These are phyloP conservation scores for Aspergillus kassunensis DNA, from an alignment of 495 filamentous ascomycete genomes.

Conservation along the genomic window DNA sequence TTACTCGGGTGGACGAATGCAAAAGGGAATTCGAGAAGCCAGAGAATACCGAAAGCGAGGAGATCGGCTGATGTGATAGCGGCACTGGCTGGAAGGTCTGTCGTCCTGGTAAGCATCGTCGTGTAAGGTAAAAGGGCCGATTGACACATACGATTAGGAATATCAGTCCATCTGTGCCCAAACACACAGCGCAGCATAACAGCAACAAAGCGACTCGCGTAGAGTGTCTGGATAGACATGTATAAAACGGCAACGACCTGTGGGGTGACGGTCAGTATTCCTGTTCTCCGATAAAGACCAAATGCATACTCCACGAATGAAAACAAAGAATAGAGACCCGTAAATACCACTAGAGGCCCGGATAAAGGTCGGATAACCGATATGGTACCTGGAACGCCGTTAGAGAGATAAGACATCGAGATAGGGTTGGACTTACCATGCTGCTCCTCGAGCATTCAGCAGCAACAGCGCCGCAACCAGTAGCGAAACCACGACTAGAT, in stretches of 20 bases:
- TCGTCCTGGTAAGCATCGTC: background rate
- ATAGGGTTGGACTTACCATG: background rate
- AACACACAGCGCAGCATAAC: conserved; percentile 3
- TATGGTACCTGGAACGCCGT: background rate
- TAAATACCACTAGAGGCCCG: conserved; percentile 1
- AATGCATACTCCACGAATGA: background rate
- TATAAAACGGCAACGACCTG: conserved; percentile 1
- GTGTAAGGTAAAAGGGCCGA: background rate
- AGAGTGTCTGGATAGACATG: conserved; percentile 2
- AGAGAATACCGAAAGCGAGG: conserved; percentile 3
- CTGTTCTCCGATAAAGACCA: too few relatives aligned
- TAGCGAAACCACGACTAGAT: background rate
- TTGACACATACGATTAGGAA: background rate
- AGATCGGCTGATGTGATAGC: background rate
- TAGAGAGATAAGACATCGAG: background rate
- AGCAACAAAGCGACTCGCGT: conserved; percentile 1
- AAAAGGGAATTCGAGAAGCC: conserved; percentile 4
- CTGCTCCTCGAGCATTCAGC: background rate
- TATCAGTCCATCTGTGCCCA: conserved; percentile 1
- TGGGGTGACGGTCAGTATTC: background rate
- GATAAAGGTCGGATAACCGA: conserved; percentile 1
- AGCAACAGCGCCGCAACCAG: background rate
- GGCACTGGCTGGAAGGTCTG: conserved; percentile 1
- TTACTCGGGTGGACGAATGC: conserved; percentile 2
- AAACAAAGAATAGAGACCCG: conserved; percentile 2